Base-by-base conservation (phyloP, 2,329 filamentous ascomycete species). In the Calonectria crousiana region DNA sequence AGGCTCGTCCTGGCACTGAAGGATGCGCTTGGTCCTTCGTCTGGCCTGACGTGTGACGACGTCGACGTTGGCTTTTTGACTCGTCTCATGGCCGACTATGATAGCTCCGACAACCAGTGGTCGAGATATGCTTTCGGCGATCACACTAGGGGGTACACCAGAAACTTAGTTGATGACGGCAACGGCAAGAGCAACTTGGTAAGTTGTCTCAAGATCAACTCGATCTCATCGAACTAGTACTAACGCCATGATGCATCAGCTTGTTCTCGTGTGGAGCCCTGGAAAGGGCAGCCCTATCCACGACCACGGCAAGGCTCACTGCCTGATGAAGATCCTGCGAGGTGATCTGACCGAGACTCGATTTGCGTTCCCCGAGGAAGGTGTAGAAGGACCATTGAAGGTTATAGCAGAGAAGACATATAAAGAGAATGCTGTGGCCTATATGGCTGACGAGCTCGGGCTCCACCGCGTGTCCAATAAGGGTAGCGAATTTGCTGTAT, bases 371-470 rank as follows among this genome's bases (percentile, higher is more conserved):
- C 95, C 95, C 0, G 82, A 83, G 28, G 76, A 80, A 38, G 83
- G 85, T 64, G 85, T 88, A 64, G 86, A 89, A 64, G 86, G 87
- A 8, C 92, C 92, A 4, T 92, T 94, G 84, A 82, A 87, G 74
- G 84, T 94, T 72, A 93, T 92, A 77, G 92, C 91, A 56, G 90
- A 95, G 81, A 94, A 90, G 49, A 89, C 88, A 52, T 94, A 95
- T 81, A 86, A 88, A 65, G 88, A 93, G 81, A 93, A 96, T 77
- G 88, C 93, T 75, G 95, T 98, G 49, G 93, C 95, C 11, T 98
- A 98, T 84, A 98, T 98, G 93, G 94, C 95, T 49, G 96, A 98
- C 83, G 92, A 95, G 86, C 91, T 98, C 34, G 96, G 96, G 26
- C 88, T 98, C 52, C 96, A 98, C 85, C 92, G 93, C 69, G 93